phyloP scores from a whole-genome alignment of 805 yeast genomes.

The Saturnispora saitoi region DNA sequence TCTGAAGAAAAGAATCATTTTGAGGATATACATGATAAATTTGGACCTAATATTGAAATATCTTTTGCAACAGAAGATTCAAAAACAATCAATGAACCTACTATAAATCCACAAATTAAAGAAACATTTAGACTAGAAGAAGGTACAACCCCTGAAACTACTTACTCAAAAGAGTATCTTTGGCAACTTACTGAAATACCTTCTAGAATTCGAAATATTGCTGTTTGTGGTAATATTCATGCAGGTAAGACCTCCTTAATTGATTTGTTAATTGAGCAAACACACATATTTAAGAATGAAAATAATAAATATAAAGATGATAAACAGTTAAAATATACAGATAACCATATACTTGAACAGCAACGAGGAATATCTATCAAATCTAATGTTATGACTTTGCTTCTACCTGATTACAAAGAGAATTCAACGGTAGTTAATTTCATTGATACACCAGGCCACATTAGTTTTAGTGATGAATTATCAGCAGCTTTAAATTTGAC shows the following conservation, averaged over 20 bases:
- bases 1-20: constrained; percentile 40
- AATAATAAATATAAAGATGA: constrained; percentile 31
- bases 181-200: constrained; percentile 40
- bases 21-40: constrained; percentile 37
- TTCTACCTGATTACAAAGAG: constrained; percentile 44
- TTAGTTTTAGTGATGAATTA: constrained; percentile 71
- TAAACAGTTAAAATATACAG: constrained; percentile 53
- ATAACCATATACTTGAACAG: constrained; percentile 59
- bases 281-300: constrained; percentile 43
- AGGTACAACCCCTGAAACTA: constrained; percentile 45
- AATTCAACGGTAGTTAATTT: constrained; percentile 55
- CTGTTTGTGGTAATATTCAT: constrained; percentile 71
- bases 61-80: constrained; percentile 43
- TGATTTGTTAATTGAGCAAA: constrained; percentile 57
- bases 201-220: constrained; percentile 61
- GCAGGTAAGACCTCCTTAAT: constrained; percentile 80
- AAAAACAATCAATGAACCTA: constrained; percentile 46
- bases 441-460: constrained; percentile 90
- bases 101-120: constrained; percentile 44
- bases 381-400: constrained; percentile 49
- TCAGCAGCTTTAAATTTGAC: constrained; percentile 46
- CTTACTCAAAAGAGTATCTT: constrained; percentile 58
- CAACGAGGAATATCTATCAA: constrained; percentile 65
- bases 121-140: constrained; percentile 43
- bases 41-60: constrained; percentile 59